Conservation (phyloP, 2,329 filamentous ascomycete species). For the Fonsecaea multimorphosa region DNA sequence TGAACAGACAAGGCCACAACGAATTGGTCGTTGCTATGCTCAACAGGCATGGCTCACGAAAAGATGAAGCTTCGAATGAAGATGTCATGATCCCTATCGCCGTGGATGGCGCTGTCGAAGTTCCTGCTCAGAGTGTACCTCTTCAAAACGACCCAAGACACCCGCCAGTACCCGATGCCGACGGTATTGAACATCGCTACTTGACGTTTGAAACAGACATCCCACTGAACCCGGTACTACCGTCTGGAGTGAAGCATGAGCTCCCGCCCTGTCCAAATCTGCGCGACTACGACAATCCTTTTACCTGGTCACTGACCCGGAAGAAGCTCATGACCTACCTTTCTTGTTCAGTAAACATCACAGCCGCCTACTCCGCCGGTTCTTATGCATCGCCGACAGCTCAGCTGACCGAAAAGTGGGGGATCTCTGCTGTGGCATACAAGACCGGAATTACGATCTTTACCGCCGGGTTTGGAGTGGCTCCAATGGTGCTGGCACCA, state of each 20-base stretch:
- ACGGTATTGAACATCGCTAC: slow-evolving; percentile 35
- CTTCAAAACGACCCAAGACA: slow-evolving; percentile 16
- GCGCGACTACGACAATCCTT: slow-evolving; percentile 70
- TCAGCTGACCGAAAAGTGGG: slow-evolving; percentile 70
- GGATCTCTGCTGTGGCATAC: slow-evolving; percentile 67
- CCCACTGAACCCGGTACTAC: slow-evolving; percentile 30
- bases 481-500: slow-evolving; percentile 86
- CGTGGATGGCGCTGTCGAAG: slow-evolving; percentile 13
- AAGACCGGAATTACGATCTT: slow-evolving; percentile 78
- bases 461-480: slow-evolving; percentile 78
- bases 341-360: slow-evolving; percentile 74
- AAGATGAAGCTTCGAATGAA: slow-evolving; percentile 8
- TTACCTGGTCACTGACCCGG: slow-evolving; percentile 71
- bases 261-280: slow-evolving; percentile 62
- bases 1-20: not conserved
- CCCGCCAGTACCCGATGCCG: not conserved
- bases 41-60: slow-evolving; percentile 10
- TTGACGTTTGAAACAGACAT: slow-evolving; percentile 37
- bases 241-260: slow-evolving; percentile 21
- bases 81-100: slow-evolving; percentile 13
- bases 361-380: slow-evolving; percentile 82
- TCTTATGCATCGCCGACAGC: slow-evolving; percentile 73
- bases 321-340: slow-evolving; percentile 77
- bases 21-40: slow-evolving; percentile 13
- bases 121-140: slow-evolving; percentile 17